Evolutionary conservation across 495 filamentous ascomycete genomes (phyloP), one percentile per base, ranked within the genome.

Genomic region (Hypoxylon subgilvum): DNA sequence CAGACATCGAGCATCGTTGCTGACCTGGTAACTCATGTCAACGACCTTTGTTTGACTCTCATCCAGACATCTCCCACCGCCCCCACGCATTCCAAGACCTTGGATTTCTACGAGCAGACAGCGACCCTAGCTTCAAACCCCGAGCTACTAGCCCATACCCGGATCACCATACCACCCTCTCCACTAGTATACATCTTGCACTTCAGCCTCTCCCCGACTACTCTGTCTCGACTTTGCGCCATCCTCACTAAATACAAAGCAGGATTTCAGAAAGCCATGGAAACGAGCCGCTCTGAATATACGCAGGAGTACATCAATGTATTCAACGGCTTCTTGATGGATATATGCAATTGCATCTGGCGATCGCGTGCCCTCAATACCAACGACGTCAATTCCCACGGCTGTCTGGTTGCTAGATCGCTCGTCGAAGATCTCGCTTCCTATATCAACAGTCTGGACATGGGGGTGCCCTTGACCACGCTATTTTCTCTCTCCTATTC

Each of bases 281-380:
- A 64, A 9, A 54, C 61, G 47, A 66, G 45, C 28, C 75, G 60
- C 7, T 74, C 49, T 47, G 70, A 52, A 42, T 81, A 74, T 54
- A 81, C 74, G 58, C 78, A 71, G 40, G 73, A 72, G 58, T 83
- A 81, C 61, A 83, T 91, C 45, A 79, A 83, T 34, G 76, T 81
- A 16, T 93, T 94, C 74, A 96, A 96, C 69, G 88, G 87, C 6
- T 91, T 87, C 64, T 79, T 96, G 23, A 94, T 94, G 88, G 92
- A 96, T 65, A 80, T 91, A 32, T 94, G 89, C 75, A 95, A 96
- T 64, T 82, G 89, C 38, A 61, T 96, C 10, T 95, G 92, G 90
- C 83, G 89, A 14, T 85, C 84, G 16, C 86, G 87, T 10, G 91
- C 88, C 0, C 85, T 96, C 25, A 84, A 85, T 34, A 73, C 71